Conservation (phyloP, 345 rosid species). For the Eucalyptus urophylla region DNA sequence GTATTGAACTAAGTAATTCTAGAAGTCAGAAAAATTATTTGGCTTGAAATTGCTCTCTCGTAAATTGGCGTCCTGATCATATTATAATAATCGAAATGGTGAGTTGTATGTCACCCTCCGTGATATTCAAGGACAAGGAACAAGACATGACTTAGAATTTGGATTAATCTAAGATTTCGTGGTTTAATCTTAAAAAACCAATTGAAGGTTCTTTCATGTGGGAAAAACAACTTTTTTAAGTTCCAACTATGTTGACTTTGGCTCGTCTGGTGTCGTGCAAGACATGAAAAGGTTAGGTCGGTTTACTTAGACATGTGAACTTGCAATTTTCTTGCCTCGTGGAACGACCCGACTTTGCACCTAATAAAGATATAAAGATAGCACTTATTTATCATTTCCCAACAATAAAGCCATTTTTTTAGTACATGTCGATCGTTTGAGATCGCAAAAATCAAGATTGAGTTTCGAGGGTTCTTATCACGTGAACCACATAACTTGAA, state of each 20-base stretch:
- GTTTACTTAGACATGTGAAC: not conserved
- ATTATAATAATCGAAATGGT: not conserved
- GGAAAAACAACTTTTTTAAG: not conserved
- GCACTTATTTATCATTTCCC: not conserved
- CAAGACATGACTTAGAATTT: not conserved
- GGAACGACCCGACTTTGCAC: not conserved
- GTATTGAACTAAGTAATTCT: not conserved
- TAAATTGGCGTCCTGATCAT: accelerated
- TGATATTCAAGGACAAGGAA: not conserved
- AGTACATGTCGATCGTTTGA: not conserved
- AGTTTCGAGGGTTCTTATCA: not conserved
- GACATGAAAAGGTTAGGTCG: not conserved
- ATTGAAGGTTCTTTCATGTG: not conserved
- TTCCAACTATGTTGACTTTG: not conserved
- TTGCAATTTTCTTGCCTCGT: not conserved
- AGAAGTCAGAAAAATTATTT: not conserved
- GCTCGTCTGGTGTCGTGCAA: not conserved
- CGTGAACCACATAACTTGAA: not conserved
- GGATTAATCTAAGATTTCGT: not conserved
- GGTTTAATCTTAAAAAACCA: not conserved
- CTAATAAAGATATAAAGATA: not conserved
- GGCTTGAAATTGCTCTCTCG: not conserved
- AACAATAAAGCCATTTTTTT: not conserved
- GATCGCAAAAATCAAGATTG: not conserved
- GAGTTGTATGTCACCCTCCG: not conserved